These are phyloP conservation scores for Pythium sukuiense DNA, from an alignment of 352 stramenopile species.

Conservation along the genomic window DNA sequence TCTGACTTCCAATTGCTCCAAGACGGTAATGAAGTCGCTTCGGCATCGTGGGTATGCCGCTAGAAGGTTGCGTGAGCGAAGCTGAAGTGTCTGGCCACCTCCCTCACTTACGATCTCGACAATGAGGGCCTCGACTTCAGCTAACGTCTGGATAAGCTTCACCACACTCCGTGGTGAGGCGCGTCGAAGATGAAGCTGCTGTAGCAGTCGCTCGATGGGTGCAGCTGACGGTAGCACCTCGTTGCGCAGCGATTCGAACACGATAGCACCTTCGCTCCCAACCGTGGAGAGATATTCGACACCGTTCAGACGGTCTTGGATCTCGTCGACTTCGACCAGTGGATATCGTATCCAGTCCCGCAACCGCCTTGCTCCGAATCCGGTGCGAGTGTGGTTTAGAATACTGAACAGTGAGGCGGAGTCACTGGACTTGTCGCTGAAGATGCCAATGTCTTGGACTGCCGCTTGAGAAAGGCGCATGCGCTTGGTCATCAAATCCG, in stretches of 20 bases:
- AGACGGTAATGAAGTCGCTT: not conserved
- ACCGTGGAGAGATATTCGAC: constrained; percentile 7
- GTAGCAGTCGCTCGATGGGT: constrained; percentile 1
- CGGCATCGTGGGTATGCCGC: not conserved
- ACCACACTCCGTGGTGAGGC: constrained; percentile 7
- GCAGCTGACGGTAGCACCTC: constrained; percentile 4
- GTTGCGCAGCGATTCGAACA: constrained; percentile 11
- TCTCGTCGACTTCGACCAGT: constrained; percentile 5
- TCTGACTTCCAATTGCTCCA: not conserved
- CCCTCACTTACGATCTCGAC: not conserved
- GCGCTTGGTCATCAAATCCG: not conserved
- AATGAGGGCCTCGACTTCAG: not conserved
- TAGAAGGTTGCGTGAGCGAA: not conserved
- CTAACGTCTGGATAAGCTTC: not conserved
- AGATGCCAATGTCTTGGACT: constrained; percentile 1
- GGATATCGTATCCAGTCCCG: constrained; percentile 17
- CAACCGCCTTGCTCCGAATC: constrained; percentile 17
- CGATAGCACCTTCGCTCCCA: not conserved
- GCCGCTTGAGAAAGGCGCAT: not conserved
- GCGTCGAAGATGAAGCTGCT: constrained; percentile 15
- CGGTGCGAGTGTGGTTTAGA: constrained; percentile 20
- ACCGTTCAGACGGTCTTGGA: constrained; percentile 16
- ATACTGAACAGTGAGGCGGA: constrained; percentile 19
- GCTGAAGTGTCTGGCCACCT: not conserved
- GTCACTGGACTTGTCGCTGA: not conserved